Evolutionary conservation across 257 asterid species (phyloP), one percentile per base, ranked within the genome.

Genomic region (Nicotiana paniculata): DNA sequence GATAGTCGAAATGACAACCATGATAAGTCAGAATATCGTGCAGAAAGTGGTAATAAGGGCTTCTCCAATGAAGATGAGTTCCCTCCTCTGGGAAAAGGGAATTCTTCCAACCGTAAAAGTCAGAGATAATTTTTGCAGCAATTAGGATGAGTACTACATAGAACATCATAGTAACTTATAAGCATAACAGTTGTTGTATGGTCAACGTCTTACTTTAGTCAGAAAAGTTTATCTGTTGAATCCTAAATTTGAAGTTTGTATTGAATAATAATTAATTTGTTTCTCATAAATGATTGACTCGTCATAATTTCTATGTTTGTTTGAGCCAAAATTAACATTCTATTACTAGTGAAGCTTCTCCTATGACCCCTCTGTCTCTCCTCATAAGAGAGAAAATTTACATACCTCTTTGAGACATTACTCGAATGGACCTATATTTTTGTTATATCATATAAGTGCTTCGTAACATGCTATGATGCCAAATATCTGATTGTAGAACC

Each of bases 1-100:
- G 79, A 61, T 13, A 46, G 39, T 30, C 51, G 12, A 32, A 61
- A 8, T 13, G 66, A 6, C 32, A 76, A 43, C 17, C 63, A 4
- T 16, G 79, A 46, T n/a, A 24, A 62, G 51, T 62, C 82, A 33
- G 54, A 28, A 54, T 5, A 21, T 68, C 4, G 6, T 61, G 74
- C 69, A 9, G 37, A 81, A 11, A 55, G 26, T 81, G 77, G 17
- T 21, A 59, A 64, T 2, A 21, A 61, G 67, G 28, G 37, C 15
- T 51, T 32, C 13, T 35, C 67, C 53, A 17, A 28, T 72, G 68
- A 76, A 32, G 81, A 77, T 6, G 87, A 81, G 0, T 85, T 81
- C 33, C 81, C 86, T 61, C 86, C 86, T 6, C 81, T 79, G 17
- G 81, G 83, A 17, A 83, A 81, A 28, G 18, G 17, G 16, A 53